Evolutionary conservation across 805 yeast genomes (phyloP).

Genomic region (Ogataea nonfermentans): DNA sequence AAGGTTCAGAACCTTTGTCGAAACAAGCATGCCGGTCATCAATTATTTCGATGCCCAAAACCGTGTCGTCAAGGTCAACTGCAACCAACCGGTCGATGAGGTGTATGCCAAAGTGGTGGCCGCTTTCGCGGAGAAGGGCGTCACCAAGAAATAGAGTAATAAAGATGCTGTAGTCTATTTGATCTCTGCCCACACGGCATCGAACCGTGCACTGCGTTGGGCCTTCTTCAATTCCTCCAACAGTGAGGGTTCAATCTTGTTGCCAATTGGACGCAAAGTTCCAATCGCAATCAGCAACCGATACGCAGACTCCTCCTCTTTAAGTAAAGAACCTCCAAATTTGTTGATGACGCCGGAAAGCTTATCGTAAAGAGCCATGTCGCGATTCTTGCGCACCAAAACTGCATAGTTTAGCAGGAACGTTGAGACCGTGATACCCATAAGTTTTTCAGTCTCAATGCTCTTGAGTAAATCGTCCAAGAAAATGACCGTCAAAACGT

Average conservation of each 20-base stretch:
- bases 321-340: conserved; percentile 15
- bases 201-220: conserved; percentile 21
- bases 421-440: conserved; percentile 44
- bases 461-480: conserved; percentile 23
- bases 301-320: conserved; percentile 65
- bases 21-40: conserved; percentile 92
- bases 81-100: conserved; percentile 76
- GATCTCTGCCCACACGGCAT: conserved; percentile 23
- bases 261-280: conserved; percentile 39
- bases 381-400: conserved; percentile 33
- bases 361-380: conserved; percentile 28
- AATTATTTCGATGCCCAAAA: conserved; percentile 71
- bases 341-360: conserved; percentile 25
- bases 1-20: conserved; percentile 81
- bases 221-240: conserved; percentile 9
- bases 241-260: conserved; percentile 10
- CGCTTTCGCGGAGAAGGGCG: conserved; percentile 52
- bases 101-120: conserved; percentile 69
- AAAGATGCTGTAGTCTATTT: conserved; percentile 2
- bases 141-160: conserved; percentile 17
- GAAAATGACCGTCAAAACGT: conserved; percentile 39
- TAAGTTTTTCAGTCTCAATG: conserved; percentile 28
- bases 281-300: conserved; percentile 64
- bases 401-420: conserved; percentile 49
- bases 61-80: conserved; percentile 73